Percentiles rank a stretch among this genome's conserved stretches.
Evolutionary conservation across 2,329 filamentous ascomycete species (phyloP).

Genomic region (Penicillium carneum): DNA sequence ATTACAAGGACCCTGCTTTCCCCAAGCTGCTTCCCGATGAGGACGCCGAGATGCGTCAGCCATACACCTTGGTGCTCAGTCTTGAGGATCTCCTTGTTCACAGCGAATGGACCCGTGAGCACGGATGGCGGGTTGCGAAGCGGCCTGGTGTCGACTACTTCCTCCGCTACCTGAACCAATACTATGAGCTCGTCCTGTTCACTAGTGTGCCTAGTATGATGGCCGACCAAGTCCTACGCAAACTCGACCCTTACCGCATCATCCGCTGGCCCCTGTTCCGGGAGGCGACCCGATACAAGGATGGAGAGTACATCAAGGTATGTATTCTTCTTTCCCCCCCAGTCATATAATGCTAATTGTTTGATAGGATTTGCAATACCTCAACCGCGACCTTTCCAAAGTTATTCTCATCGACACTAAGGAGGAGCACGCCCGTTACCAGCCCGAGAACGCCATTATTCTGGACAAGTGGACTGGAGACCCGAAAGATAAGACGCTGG

Average conservation of each 20-base stretch:
- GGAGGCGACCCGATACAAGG: constrained; percentile 95
- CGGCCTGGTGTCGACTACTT: constrained; percentile 96
- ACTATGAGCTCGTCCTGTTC: constrained; percentile 97
- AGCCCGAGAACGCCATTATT: constrained; percentile 96
- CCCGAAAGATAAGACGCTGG: constrained; percentile 80
- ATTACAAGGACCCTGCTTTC: constrained; percentile 96
- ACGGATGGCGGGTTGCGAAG: constrained; percentile 95
- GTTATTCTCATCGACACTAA: constrained; percentile 94
- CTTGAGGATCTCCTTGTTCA: constrained; percentile 93
- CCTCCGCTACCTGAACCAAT: constrained; percentile 92
- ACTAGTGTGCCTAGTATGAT: constrained; percentile 84
- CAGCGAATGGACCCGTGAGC: constrained; percentile 90
- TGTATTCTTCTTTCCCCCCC: constrained; percentile 25
- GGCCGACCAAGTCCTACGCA: constrained; percentile 86
- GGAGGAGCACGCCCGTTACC: constrained; percentile 78
- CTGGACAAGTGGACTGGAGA: constrained; percentile 89
- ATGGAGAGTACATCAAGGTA: constrained; percentile 95
- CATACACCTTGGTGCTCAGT: constrained; percentile 90
- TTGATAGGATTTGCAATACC: constrained; percentile 85
- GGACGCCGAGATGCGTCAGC: constrained; percentile 79
- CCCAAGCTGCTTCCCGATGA: constrained; percentile 80
- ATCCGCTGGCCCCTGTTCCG: constrained; percentile 94
- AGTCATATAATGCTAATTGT: constrained; percentile 20
- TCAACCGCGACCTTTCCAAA: constrained; percentile 94
- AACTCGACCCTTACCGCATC: constrained; percentile 92